Evolutionary conservation across 2,329 filamentous ascomycete species (phyloP).

Genomic region (Cercospora sp.): DNA sequence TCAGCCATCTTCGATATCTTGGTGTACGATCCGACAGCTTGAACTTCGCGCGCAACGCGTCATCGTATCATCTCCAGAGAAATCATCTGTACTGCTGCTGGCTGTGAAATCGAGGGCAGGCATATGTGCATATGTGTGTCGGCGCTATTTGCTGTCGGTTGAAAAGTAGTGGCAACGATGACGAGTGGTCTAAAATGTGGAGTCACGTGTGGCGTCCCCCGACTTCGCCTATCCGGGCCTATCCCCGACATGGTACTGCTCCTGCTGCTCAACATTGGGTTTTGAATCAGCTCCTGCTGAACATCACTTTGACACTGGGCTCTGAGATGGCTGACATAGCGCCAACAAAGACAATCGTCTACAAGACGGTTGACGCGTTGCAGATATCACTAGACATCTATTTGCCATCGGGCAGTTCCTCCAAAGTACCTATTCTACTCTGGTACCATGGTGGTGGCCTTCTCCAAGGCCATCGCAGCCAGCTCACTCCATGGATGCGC

Average conservation of each 20-base stretch:
- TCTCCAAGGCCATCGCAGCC: constrained; percentile 33
- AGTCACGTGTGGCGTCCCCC: neutral
- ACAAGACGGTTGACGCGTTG: constrained; percentile 29
- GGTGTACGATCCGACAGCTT: neutral
- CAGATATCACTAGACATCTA: constrained; percentile 31
- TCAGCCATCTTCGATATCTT: constrained; percentile 34
- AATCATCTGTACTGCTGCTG: neutral
- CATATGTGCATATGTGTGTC: constrained; percentile 1
- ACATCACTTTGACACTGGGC: neutral
- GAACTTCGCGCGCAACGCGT: constrained; percentile 2
- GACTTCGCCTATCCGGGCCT: constrained; percentile 3
- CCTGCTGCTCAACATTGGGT: neutral
- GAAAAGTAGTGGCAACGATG: neutral
- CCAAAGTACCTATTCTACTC: constrained; percentile 27
- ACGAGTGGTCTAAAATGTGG: neutral
- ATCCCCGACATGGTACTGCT: neutral
- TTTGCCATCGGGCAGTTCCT: constrained; percentile 23
- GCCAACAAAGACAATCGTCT: constrained; percentile 26
- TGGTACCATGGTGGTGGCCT: constrained; percentile 37
- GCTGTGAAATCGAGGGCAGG: neutral
- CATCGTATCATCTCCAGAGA: neutral
- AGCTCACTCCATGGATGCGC: constrained; percentile 33
- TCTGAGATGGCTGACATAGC: constrained; percentile 23
- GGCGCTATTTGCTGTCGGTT: neutral
- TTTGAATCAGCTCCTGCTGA: neutral